A percentile compares a stretch with the other conserved stretches of the same genome.
phyloP scores from a whole-genome alignment of 768 basidiomycete species.

The Porpolomopsis calyptriformis region DNA sequence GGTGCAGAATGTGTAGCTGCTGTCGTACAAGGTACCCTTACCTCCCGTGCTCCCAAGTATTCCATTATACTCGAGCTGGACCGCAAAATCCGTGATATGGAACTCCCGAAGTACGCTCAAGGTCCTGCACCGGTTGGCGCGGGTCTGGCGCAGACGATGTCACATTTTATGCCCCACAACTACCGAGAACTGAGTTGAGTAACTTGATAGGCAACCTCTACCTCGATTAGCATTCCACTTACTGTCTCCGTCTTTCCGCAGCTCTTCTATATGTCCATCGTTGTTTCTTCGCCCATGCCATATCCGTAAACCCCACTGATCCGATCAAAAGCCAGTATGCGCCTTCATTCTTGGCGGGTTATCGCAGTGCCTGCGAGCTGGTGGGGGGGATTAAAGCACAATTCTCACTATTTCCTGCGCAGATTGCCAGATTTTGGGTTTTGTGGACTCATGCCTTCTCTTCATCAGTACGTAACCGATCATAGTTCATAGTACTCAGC shows the following conservation, averaged over 20 bases:
- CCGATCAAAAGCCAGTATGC: constrained; percentile 62
- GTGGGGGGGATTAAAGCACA: constrained; percentile 37
- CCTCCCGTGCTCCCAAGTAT: constrained; percentile 52
- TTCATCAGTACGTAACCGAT: constrained; percentile 43
- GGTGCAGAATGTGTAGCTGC: constrained; percentile 55
- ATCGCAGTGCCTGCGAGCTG: constrained; percentile 54
- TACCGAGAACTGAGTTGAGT: constrained; percentile 54
- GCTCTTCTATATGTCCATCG: constrained; percentile 68
- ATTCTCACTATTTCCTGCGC: constrained; percentile 41
- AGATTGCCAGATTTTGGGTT: constrained; percentile 60
- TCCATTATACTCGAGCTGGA: constrained; percentile 54
- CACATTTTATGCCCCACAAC: constrained; percentile 64
- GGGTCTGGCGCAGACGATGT: constrained; percentile 55
- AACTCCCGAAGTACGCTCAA: constrained; percentile 51
- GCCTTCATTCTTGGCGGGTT: constrained; percentile 58
- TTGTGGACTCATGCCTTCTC: constrained; percentile 68
- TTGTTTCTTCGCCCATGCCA: constrained; percentile 66
- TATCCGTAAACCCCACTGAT: constrained; percentile 50
- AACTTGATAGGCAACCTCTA: not conserved
- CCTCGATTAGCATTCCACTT: not conserved
- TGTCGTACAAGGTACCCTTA: constrained; percentile 60
- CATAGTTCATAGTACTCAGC: too few relatives aligned
- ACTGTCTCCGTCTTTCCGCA: constrained; percentile 15
- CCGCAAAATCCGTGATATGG: constrained; percentile 59
- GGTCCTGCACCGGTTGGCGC: constrained; percentile 37